phyloP scores from a whole-genome alignment of 1,284 basidiomycete species.

The Ustilago sp. region DNA sequence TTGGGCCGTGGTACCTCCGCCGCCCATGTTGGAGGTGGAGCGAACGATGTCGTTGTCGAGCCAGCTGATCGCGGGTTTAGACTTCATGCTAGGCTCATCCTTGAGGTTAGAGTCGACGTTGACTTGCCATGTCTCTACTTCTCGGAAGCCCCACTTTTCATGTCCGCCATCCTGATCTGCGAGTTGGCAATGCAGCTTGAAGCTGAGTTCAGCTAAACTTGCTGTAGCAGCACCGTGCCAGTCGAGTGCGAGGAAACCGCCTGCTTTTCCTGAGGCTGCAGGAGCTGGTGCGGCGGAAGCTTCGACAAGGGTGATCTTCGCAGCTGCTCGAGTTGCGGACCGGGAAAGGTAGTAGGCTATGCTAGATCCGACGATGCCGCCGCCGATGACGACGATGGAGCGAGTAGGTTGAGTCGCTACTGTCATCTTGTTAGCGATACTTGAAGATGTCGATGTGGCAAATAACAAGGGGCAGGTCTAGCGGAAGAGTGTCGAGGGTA shows the following conservation, averaged over 20 bases:
- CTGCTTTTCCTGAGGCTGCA: constrained; percentile 86
- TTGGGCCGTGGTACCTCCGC: constrained; percentile 76
- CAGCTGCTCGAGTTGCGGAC: constrained; percentile 23
- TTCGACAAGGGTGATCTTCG: constrained; percentile 76
- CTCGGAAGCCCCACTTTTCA: constrained; percentile 86
- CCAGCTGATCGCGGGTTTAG: constrained; percentile 62
- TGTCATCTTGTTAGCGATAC: constrained; percentile 21
- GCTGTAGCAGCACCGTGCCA: constrained; percentile 73
- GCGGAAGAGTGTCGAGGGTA: not conserved
- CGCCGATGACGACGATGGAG: constrained; percentile 68
- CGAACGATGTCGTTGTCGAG: constrained; percentile 64
- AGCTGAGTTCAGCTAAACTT: constrained; percentile 80
- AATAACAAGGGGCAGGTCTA: not conserved
- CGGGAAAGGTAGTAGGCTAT: constrained; percentile 80
- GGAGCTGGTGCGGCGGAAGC: constrained; percentile 75
- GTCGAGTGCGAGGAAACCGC: constrained; percentile 87
- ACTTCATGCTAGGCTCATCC: constrained; percentile 22
- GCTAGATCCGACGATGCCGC: constrained; percentile 84
- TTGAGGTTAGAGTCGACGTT: constrained; percentile 54
- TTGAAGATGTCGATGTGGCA: not conserved
- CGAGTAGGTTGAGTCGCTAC: constrained; percentile 23
- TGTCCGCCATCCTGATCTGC: constrained; percentile 79
- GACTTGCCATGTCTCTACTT: constrained; percentile 71
- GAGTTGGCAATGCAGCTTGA: constrained; percentile 81
- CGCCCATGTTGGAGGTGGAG: constrained; percentile 68